Base-by-base conservation (phyloP, 192 early-diverging fungal genomes). In the Globomyces pollinis-pini region DNA sequence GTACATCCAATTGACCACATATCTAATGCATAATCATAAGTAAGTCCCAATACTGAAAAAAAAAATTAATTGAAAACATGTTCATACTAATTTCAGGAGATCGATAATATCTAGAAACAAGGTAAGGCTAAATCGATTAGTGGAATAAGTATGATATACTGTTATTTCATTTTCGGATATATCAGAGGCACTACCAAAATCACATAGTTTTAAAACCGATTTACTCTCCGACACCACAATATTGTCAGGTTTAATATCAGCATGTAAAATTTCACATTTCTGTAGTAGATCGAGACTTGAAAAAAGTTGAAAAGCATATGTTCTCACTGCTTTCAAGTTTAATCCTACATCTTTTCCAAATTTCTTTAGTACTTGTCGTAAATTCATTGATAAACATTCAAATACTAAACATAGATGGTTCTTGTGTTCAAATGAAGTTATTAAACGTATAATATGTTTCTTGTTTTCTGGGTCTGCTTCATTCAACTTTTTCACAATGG, bases 181-280 rank as follows among this genome's bases (percentile, higher is more conserved):
- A 57, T 94, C 90, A 20, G 86, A 89, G 11, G 94, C 96, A 0
- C 87, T 89, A 24, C 96, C 96, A 61, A 98, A 76, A 74, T 98
- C 96, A 62, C 91, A 91, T 42, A 98, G 80, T 68, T 94, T 96
- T 3, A 94, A 73, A 1, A 76, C 74, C 50, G 79, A 89, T 59
- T 89, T 84, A 38, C 45, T 55, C 59, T 90, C 90, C 8, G 83
- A 85, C 2, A 93, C 94, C 53, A 98, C 75, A 62, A 96, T 90
- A 70, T 98, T 98, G 63, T 98, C 96, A 0, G 96, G 96, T 66
- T 98, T 98, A 71, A 98, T 91, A 66, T 98, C 96, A 39, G 93
- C 91, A 62, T 98, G 96, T 7, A 97, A 60, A 13, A 98, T 75
- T 21, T 84, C 83, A 68, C 86, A 86, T 63, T 86, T 86, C 55